Evolutionary conservation across 306 rosid genomes (phyloP), one percentile per base, ranked within the genome.

Genomic region (Vicia faba): DNA sequence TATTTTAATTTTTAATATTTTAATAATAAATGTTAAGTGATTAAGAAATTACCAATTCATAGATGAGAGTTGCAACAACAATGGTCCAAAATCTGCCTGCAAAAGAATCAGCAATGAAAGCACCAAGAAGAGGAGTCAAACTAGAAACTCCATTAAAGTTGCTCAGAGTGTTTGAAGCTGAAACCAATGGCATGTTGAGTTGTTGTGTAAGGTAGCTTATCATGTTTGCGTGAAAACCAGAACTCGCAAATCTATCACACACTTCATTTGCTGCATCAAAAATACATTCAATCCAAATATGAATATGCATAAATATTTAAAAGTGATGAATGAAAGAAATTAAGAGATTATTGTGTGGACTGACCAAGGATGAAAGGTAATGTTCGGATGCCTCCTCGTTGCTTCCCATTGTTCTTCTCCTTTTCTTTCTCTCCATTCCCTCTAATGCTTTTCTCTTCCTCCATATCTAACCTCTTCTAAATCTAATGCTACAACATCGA

Each of bases 11-110:
- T 29, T 29, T 0, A 29, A 29, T 29, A 29, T 5, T 31, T 31
- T 31, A 31, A 31, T 31, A 31, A 31, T 31, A 2, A 31, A 31
- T 31, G 8, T 31, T 31, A 31, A 8, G 36, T 31, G 36, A 31
- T 31, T 5, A 31, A 53, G 68, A 72, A 70, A 66, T 11, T 1
- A 89, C 96, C 83, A 88, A 69, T 74, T 79, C 74, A 50, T 85
- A 91, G 75, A 91, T 65, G 53, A 91, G n/a, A 74, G 91, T 53
- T 19, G 88, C 83, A 11, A 74, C 2, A 69, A 64, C 15, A 56
- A 91, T 85, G 36, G 89, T 91, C 91, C 87, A 88, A 78, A 88
- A 88, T 19, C 86, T 75, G 23, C 96, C 95, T 1, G 84, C 89
- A 11, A 81, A 85, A 15, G 96, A 91, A 31, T 91, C 96, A 2